Evolutionary conservation across 1,284 basidiomycete species (phyloP), one percentile per base, ranked within the genome.

Genomic region (Schizophyllum amplum): DNA sequence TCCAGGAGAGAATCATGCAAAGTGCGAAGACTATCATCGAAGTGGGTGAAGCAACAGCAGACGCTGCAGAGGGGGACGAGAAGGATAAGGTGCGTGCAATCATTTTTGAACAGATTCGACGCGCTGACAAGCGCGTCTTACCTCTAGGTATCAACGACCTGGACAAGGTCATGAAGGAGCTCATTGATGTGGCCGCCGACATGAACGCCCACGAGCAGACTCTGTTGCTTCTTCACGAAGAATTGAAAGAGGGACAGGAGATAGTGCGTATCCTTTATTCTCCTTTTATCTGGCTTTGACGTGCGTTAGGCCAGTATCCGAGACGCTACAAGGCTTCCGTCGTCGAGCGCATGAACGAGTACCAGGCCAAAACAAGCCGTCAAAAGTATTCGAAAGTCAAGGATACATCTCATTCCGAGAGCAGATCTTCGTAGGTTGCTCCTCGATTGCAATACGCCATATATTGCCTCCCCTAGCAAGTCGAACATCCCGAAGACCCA

Each of bases 301-400:
- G 69, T 75, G 9, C 66, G 90, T 62, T 24, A 64, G 13, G 88
- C 26, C 13, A 27, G n/a, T 20, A 6, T 15, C 20, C 59, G 61
- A 62, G 57, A 17, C 49, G 27, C 50, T 52, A 6, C 59, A 55
- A 86, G 64, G 68, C 74, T 51, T 62, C 63, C 27, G 77, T 68
- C 17, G 72, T 83, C 1, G 66, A 76, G 53, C 70, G 68, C 27
- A 64, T 77, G 49, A 70, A 77, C 11, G 72, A 71, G n/a, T 87
- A 88, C 65, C 63, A 73, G 4, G 67, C 67, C 27, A 82, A 82
- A 68, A 90, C 87, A 0, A 74, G 82, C 9, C 80, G 89, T 21
- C 86, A 90, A 68, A 91, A 87, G 68, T 91, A 90, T 63, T 80
- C 75, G 4, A 84, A 85, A 56, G 72, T 76, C 55, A 75, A 84